Evolutionary conservation across 345 rosid genomes (phyloP).

Genomic region (Salix viminalis): DNA sequence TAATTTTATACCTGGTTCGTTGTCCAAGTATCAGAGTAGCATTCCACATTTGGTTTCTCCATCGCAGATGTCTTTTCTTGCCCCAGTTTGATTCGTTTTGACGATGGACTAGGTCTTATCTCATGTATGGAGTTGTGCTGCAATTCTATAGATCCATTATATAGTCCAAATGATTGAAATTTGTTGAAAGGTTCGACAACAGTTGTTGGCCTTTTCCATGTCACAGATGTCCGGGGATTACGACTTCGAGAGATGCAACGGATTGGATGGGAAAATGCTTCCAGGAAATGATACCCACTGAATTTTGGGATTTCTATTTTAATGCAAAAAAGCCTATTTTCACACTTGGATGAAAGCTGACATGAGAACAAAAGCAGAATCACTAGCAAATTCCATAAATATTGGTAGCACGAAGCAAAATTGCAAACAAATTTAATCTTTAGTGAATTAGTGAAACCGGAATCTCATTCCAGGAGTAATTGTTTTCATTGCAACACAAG

Average conservation of each 20-base stretch:
- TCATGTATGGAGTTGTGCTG: slow-evolving; percentile 36
- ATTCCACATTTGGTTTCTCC: slow-evolving; percentile 46
- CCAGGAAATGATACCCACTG: slow-evolving; percentile 62
- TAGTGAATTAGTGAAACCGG: not conserved
- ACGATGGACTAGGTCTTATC: slow-evolving; percentile 46
- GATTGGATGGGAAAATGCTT: slow-evolving; percentile 58
- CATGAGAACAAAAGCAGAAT: slow-evolving; percentile 11
- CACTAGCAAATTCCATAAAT: slow-evolving; percentile 3
- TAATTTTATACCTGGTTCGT: slow-evolving; percentile 41
- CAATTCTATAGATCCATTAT: slow-evolving; percentile 35
- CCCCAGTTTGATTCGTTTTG: slow-evolving; percentile 61
- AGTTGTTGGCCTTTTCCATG: slow-evolving; percentile 46
- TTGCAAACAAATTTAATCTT: not conserved
- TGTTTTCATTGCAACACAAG: not conserved
- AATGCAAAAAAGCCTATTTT: slow-evolving; percentile 64
- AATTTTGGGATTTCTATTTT: slow-evolving; percentile 49
- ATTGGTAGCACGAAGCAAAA: not conserved
- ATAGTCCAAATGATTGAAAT: slow-evolving; percentile 31
- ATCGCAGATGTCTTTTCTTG: slow-evolving; percentile 32
- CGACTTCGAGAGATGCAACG: slow-evolving; percentile 60
- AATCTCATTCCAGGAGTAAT: not conserved
- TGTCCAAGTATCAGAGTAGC: slow-evolving; percentile 41
- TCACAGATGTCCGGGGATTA: slow-evolving; percentile 36
- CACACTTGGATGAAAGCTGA: slow-evolving; percentile 83
- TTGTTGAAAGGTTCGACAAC: slow-evolving; percentile 28